Base-by-base conservation (phyloP, 2,329 filamentous ascomycete species). In the Stagonosporopsis chrysanthemi region DNA sequence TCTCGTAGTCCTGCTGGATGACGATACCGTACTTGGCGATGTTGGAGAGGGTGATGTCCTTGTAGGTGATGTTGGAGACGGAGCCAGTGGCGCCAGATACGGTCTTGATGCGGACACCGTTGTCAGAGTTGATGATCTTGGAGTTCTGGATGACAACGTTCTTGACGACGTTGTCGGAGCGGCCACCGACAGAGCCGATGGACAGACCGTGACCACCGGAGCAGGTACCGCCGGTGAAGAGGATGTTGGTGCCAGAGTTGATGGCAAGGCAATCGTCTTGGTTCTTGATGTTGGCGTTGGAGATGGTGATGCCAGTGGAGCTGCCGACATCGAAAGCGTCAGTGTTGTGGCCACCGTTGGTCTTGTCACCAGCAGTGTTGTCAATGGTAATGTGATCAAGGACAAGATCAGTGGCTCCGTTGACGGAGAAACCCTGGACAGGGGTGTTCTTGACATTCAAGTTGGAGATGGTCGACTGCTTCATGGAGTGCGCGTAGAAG, bases 251-350 rank as follows among this genome's bases (percentile, higher is more conserved):
- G 52, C 84, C 84, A 2, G 82, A 84, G 76, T 86, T 86, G 64
- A 86, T 75, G 31, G 84, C 84, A 11, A 86, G 72, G 65, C 84
- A 87, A 66, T 86, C 84, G 58, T 87, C 84, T 72, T 86, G 84
- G 75, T 86, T 86, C 68, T 82, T 78, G 52, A 86, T 77, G 52
- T 75, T 79, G 24, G 82, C 82, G 39, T 80, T 79, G 48, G 76
- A 76, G 68, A 87, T 85, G 47, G 75, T 80, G 35, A 86, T 75
- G 33, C 77, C 77, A 23, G 73, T 77, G 15, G 78, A 81, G 33
- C 70, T 76, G 46, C 82, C 81, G 45, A 87, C 79, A 55, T 87
- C 84, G 63, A 87, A 87, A 1, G 76, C 82, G 64, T 86, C 84
- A 2, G 84, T 86, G 76, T 86, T 86, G 66, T 77, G 74, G 40